A percentile compares a stretch with the other conserved stretches of the same genome.
Evolutionary conservation across 2,329 filamentous ascomycete genomes (phyloP).

Genomic region (Penicillium sp.): DNA sequence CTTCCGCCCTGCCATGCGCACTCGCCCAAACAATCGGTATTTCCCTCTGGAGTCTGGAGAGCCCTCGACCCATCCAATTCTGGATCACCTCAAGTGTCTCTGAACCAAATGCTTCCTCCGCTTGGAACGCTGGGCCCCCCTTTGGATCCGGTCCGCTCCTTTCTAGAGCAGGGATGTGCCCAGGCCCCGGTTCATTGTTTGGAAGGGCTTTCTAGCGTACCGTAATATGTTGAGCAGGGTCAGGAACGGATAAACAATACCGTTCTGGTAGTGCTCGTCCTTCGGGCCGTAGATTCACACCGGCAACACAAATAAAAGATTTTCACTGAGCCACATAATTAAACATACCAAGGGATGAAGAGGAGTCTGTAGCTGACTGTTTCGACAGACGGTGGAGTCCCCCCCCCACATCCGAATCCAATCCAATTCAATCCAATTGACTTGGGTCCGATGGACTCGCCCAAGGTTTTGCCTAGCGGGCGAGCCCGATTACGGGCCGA

Average conservation of each 20-base stretch:
- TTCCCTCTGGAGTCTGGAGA: too few relatives aligned
- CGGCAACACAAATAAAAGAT: background rate
- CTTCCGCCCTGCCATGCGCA: constrained; percentile 1
- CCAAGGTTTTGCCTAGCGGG: constrained; percentile 32
- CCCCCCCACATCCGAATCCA: constrained; percentile 20
- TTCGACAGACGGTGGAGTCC: constrained; percentile 22
- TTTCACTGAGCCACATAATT: background rate
- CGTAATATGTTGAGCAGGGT: background rate
- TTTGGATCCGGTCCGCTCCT: background rate
- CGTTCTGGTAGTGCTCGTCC: background rate
- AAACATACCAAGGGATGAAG: background rate
- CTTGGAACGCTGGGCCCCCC: constrained; percentile 1
- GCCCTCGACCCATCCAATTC: background rate
- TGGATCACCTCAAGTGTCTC: background rate
- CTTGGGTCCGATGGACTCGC: constrained; percentile 9
- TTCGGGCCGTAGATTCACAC: background rate
- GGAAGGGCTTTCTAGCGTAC: background rate
- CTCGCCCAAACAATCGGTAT: background rate
- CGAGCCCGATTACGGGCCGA: constrained; percentile 36
- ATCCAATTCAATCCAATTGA: constrained; percentile 15
- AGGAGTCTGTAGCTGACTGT: constrained; percentile 5
- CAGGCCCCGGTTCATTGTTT: background rate
- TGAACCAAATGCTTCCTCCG: background rate
- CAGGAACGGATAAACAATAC: background rate
- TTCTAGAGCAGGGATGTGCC: constrained; percentile 26